phyloP scores from a whole-genome alignment of 2,329 filamentous ascomycete species.

The Penicillium sp. region DNA sequence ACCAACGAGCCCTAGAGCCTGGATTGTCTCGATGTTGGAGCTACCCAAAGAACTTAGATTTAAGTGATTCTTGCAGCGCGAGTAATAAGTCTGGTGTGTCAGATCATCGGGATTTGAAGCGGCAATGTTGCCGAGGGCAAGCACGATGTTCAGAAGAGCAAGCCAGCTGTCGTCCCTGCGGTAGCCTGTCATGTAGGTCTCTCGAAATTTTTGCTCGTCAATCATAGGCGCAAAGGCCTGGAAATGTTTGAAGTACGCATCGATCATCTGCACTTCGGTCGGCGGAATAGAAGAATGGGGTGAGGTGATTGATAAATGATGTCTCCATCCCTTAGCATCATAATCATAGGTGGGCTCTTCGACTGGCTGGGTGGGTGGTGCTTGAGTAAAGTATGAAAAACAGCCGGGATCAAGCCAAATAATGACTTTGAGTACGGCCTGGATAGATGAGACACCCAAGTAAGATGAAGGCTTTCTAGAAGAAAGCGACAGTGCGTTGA shows the following conservation, averaged over 20 bases:
- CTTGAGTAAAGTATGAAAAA: slow-evolving; percentile 44
- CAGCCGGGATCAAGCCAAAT: slow-evolving; percentile 50
- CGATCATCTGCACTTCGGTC: slow-evolving; percentile 63
- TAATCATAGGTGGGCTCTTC: slow-evolving; percentile 16
- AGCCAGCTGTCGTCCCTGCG: slow-evolving; percentile 65
- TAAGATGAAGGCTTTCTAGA: slow-evolving; percentile 61
- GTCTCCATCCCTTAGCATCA: slow-evolving; percentile 23
- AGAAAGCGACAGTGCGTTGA: slow-evolving; percentile 60
- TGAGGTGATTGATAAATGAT: slow-evolving; percentile 38
- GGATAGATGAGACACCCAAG: slow-evolving; percentile 67
- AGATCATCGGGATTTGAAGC: slow-evolving; percentile 58
- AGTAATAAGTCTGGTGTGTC: slow-evolving; percentile 64
- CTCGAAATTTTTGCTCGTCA: slow-evolving; percentile 64
- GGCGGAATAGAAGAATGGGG: slow-evolving; percentile 51
- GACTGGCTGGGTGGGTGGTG: slow-evolving; percentile 22
- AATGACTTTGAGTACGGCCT: slow-evolving; percentile 67
- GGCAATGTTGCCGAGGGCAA: slow-evolving; percentile 67
- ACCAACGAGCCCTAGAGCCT: slow-evolving; percentile 64
- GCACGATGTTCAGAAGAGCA: slow-evolving; percentile 67
- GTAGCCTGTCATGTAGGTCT: slow-evolving; percentile 57
- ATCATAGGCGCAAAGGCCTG: slow-evolving; percentile 69
- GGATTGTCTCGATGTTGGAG: slow-evolving; percentile 66
- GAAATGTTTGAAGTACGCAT: slow-evolving; percentile 69
- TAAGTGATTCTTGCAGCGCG: slow-evolving; percentile 60
- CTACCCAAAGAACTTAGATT: slow-evolving; percentile 63